phyloP scores from a whole-genome alignment of 2,329 filamentous ascomycete genomes.

The Dendrostoma leiphaemia region DNA sequence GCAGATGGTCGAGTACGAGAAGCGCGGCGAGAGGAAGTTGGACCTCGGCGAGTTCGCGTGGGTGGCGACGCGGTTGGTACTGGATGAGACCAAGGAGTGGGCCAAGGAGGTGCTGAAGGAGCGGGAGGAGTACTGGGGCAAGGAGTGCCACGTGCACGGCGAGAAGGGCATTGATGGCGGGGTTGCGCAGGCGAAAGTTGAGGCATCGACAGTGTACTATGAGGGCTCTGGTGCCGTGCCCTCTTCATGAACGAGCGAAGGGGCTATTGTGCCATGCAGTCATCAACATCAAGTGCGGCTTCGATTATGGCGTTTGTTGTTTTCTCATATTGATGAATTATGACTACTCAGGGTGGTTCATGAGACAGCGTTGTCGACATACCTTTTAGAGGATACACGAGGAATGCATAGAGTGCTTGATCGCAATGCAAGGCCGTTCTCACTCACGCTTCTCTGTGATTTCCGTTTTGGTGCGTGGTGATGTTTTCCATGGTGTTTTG shows the following conservation, averaged over 20 bases:
- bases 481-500: neutral
- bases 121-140: slow-evolving; percentile 69
- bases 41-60: slow-evolving; percentile 86
- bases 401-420: too few relatives aligned
- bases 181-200: slow-evolving; percentile 34
- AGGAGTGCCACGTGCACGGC: slow-evolving; percentile 44
- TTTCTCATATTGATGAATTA: neutral
- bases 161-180: slow-evolving; percentile 40
- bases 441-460: too few relatives aligned
- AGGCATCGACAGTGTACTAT: slow-evolving; percentile 53
- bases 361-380: neutral
- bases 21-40: slow-evolving; percentile 58
- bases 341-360: too few relatives aligned
- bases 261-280: neutral
- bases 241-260: neutral
- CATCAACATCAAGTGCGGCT: too few relatives aligned
- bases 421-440: too few relatives aligned
- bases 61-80: slow-evolving; percentile 69
- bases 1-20: slow-evolving; percentile 97
- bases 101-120: slow-evolving; percentile 73
- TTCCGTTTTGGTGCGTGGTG: neutral
- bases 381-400: too few relatives aligned
- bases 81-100: slow-evolving; percentile 81
- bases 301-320: neutral
- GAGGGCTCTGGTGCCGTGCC: slow-evolving; percentile 17